Evolutionary conservation across 805 yeast species (phyloP).

Genomic region (Candida nemodendra): DNA sequence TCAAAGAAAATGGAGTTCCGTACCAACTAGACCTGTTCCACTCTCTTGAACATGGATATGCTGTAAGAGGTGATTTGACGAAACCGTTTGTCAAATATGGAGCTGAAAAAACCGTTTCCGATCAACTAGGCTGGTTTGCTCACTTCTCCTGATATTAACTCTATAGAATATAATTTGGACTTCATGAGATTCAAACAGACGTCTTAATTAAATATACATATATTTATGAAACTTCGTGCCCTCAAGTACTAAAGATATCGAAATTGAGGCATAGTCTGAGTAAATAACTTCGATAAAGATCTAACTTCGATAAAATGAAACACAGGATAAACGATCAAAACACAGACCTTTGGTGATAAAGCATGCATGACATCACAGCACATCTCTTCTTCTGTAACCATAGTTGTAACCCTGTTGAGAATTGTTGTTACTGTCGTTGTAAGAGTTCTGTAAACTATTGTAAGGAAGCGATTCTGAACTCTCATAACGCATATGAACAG

Average conservation of each 20-base stretch:
- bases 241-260: no score
- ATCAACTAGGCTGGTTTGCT: conserved; percentile 36
- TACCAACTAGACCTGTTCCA: conserved; percentile 59
- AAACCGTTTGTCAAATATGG: conserved; percentile 54
- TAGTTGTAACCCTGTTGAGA: conserved; percentile 1
- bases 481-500: conserved; percentile 8
- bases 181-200: no score
- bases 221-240: no score
- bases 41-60: conserved; percentile 69
- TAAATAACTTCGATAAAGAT: no score
- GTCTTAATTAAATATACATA: no score
- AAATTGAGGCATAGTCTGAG: no score
- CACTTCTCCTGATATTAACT: conserved; percentile 4
- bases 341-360: no score
- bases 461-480: not conserved
- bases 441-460: not conserved
- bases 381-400: conserved; percentile 18
- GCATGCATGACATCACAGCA: conserved; percentile 5
- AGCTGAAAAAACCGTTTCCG: conserved; percentile 54
- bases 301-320: no score
- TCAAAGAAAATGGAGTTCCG: conserved; percentile 50
- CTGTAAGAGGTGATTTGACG: conserved; percentile 65
- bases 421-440: conserved; percentile 1
- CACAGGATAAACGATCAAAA: no score
- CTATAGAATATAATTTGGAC: no score